Base-by-base conservation (phyloP, 768 basidiomycete species). In the Panaeolus papilionaceus region DNA sequence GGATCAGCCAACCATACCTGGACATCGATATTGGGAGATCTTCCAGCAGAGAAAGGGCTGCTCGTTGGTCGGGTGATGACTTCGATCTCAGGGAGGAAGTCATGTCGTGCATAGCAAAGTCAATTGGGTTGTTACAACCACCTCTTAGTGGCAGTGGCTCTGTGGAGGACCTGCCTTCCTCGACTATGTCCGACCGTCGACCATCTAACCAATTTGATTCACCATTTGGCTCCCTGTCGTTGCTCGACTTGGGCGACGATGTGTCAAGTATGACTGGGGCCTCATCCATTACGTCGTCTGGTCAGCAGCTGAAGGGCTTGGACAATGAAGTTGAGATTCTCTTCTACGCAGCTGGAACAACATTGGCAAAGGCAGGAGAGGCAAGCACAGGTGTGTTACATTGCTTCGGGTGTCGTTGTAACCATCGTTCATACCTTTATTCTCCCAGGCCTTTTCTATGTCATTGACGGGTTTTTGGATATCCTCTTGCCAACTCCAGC, bases 291-390 rank as follows among this genome's bases (percentile, higher is more conserved):
- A 77, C 79, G 37, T 83, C 82, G 14, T 80, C 83, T 18, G 86
- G 80, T 23, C 86, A 83, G 38, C 89, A 91, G 71, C 85, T 94
- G 81, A 90, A 85, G 71, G 96, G 95, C 20, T 81, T 99, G 14
- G 96, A 98, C 74, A 99, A 98, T 66, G 94, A 98, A 75, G 94
- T 99, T 1, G 98, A 99, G 77, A 97, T 99, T 63, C 77, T 98
- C 38, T 98, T 91, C 77, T 99, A 95, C 79, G 85, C 93, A 47
- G 91, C 93, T 63, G 98, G 96, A 1, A 90, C 91, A 4, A 89
- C 88, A 2, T 80, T 99, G 23, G 96, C 93, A 26, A 93, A 89
- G 71, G 93, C 96, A 7, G 97, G 96, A 47, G 96, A 99, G 77
- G 81, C 88, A 65, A 92, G 96, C 69, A 92, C 94, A 65, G 96